Evolutionary conservation across 2,329 filamentous ascomycete species (phyloP).

Genomic region (Epichloe festucae): DNA sequence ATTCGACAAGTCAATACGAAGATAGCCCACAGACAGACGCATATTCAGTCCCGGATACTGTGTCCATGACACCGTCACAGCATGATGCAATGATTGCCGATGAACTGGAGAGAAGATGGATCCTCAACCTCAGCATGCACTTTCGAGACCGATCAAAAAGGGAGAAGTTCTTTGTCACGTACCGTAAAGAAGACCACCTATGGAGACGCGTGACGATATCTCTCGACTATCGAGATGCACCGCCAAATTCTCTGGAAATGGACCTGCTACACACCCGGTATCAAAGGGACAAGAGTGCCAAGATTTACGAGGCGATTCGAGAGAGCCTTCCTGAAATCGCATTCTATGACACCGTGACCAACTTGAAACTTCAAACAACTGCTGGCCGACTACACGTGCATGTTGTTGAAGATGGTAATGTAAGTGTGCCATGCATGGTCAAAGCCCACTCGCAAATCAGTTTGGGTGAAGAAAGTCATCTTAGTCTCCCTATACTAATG

Average conservation of each 20-base stretch:
- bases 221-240: constrained; percentile 76
- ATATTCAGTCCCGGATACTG: constrained; percentile 26
- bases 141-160: constrained; percentile 80
- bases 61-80: constrained; percentile 36
- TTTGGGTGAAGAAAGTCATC: neutral
- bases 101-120: constrained; percentile 83
- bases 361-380: constrained; percentile 81
- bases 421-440: constrained; percentile 22
- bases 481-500: constrained; percentile 5
- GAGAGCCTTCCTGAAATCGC: constrained; percentile 88
- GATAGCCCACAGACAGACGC: constrained; percentile 16
- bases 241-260: constrained; percentile 69
- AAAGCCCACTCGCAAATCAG: neutral
- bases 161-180: constrained; percentile 99
- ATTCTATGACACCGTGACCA: constrained; percentile 92
- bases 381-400: constrained; percentile 86
- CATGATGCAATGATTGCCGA: constrained; percentile 57
- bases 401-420: constrained; percentile 89
- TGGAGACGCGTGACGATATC: constrained; percentile 90
- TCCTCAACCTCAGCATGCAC: constrained; percentile 95
- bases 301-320: constrained; percentile 88
- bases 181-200: constrained; percentile 61
- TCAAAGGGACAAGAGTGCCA: constrained; percentile 82
- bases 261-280: constrained; percentile 67
- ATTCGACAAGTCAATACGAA: constrained; percentile 1